Conservation (phyloP, 2,329 filamentous ascomycete genomes). For the Colletotrichum australisinense region DNA sequence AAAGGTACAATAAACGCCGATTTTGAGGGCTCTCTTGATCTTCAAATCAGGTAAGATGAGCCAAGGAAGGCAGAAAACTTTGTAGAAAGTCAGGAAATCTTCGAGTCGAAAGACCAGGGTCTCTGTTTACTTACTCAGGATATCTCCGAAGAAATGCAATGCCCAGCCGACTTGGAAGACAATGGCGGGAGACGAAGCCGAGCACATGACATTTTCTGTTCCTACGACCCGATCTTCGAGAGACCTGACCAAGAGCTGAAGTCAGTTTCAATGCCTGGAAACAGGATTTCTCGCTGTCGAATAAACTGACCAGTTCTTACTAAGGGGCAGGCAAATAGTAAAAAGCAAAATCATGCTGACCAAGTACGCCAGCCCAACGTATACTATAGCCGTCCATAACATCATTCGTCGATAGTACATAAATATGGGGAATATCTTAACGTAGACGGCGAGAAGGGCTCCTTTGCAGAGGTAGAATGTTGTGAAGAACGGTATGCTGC, state of each 20-base stretch:
- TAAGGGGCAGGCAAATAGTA: slow-evolving; percentile 23
- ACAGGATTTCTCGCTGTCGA: background rate
- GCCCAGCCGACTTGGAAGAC: slow-evolving; percentile 31
- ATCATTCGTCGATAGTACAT: slow-evolving; percentile 30
- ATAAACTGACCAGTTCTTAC: slow-evolving; percentile 16
- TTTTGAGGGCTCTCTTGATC: slow-evolving; percentile 18
- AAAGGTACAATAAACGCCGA: slow-evolving; percentile 30
- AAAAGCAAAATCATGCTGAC: slow-evolving; percentile 28
- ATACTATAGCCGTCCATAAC: slow-evolving; percentile 15
- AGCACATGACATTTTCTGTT: slow-evolving; percentile 25
- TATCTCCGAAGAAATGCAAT: slow-evolving; percentile 29
- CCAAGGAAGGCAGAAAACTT: slow-evolving; percentile 25
- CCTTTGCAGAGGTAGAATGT: slow-evolving; percentile 31
- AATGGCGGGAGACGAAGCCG: slow-evolving; percentile 16
- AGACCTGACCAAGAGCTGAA: background rate
- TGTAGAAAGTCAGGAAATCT: background rate
- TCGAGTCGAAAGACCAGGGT: background rate
- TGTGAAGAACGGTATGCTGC: slow-evolving; percentile 30
- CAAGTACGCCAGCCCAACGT: slow-evolving; percentile 21
- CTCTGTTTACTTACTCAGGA: background rate
- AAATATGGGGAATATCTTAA: slow-evolving; percentile 28
- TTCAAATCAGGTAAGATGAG: slow-evolving; percentile 26
- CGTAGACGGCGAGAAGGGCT: slow-evolving; percentile 28
- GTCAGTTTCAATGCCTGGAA: background rate
- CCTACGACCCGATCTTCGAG: background rate